A percentile compares a stretch with the other conserved stretches of the same genome.
These are phyloP conservation scores for Achlya hypogyna DNA, from an alignment of 352 stramenopile genomes.

Conservation along the genomic window DNA sequence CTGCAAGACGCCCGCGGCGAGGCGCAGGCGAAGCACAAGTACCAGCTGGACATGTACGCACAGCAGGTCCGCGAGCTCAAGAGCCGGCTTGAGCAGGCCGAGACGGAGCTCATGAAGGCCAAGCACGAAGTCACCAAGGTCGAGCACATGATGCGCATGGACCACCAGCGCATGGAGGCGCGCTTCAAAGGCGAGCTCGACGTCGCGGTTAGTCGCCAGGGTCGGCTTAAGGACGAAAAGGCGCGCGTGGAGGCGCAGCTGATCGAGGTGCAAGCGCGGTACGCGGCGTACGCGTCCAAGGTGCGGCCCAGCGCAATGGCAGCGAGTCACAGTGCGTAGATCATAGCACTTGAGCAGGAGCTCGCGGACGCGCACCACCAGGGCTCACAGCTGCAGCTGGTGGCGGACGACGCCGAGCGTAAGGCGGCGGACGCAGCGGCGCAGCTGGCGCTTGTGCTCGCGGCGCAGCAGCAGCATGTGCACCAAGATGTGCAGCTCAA, in stretches of 20 bases:
- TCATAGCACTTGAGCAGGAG: conserved; percentile 39
- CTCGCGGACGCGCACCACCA: conserved; percentile 46
- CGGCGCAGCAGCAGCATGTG: conserved; percentile 67
- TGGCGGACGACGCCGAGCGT: conserved; percentile 56
- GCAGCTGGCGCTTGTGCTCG: conserved; percentile 54
- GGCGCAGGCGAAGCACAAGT: conserved; percentile 1
- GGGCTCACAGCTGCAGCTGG: conserved; percentile 47
- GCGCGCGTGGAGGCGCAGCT: conserved; percentile 35
- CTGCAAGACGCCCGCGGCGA: neutral
- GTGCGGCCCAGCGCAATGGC: neutral
- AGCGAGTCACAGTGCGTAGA: conserved; percentile 31
- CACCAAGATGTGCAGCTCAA: conserved; percentile 58
- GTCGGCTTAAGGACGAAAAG: conserved; percentile 56
- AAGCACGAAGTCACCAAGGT: conserved; percentile 12
- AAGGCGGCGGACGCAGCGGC: conserved; percentile 55
- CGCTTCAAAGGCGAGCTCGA: conserved; percentile 35
- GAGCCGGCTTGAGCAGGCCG: neutral
- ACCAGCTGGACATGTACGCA: conserved; percentile 16
- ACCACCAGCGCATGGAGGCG: neutral
- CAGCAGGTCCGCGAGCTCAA: conserved; percentile 12
- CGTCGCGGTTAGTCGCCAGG: conserved; percentile 35
- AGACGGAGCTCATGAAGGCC: conserved; percentile 36
- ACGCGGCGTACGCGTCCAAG: conserved; percentile 7
- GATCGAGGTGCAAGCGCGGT: conserved; percentile 41
- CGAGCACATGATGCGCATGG: conserved; percentile 3